Evolutionary conservation across 257 asterid genomes (phyloP).

Genomic region (Plantago ovata): DNA sequence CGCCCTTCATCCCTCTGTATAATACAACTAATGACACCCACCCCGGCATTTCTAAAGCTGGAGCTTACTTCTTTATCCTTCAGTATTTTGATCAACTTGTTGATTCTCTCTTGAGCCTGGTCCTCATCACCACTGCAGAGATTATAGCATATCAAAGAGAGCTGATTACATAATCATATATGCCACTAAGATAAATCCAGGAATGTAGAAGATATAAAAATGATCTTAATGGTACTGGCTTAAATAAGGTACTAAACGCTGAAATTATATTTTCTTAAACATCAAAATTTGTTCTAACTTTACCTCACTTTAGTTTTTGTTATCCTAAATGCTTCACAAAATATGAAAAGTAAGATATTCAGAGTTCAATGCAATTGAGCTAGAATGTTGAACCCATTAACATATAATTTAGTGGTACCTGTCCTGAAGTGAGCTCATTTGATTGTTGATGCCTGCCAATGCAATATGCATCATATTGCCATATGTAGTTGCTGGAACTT

Average conservation of each 20-base stretch:
- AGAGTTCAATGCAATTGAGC: no score
- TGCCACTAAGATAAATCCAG: not conserved
- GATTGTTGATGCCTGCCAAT: slow-evolving; percentile 92
- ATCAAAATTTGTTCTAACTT: no score
- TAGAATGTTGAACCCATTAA: no score
- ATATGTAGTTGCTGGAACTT: slow-evolving; percentile 33
- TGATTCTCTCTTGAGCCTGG: slow-evolving; percentile 96
- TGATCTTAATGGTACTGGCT: not conserved
- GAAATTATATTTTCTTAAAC: no score
- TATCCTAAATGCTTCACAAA: no score
- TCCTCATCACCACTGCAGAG: slow-evolving; percentile 90
- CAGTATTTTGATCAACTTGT: slow-evolving; percentile 87
- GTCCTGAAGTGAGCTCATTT: slow-evolving; percentile 93
- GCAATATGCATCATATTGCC: slow-evolving; percentile 97
- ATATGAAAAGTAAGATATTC: no score
- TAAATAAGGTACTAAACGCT: no score
- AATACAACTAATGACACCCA: slow-evolving; percentile 83
- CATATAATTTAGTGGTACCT: slow-evolving; percentile 43
- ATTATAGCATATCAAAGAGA: not conserved
- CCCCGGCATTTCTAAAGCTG: slow-evolving; percentile 83
- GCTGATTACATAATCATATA: not conserved
- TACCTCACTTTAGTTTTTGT: no score
- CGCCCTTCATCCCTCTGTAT: slow-evolving; percentile 98
- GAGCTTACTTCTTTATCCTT: slow-evolving; percentile 85
- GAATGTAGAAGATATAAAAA: not conserved